Conservation (phyloP, 306 rosid species). For the cucumber (Cucumis sativus) region Cucumber_9930_V3 NC_026656.2:17342501-17343000, state of each 20-base stretch:
- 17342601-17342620: slow-evolving; percentile 22
- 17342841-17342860: neutral
- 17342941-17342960: slow-evolving; percentile 33
- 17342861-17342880: neutral
- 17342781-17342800: neutral
- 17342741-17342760: neutral
- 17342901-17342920: neutral
- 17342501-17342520: slow-evolving; percentile 3
- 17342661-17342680: slow-evolving; percentile 34
- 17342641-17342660: slow-evolving; percentile 26
- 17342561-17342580: slow-evolving; percentile 38
- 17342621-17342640: slow-evolving; percentile 28
- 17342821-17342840: neutral
- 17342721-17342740: neutral
- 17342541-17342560: neutral
- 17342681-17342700: neutral
- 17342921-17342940: slow-evolving; percentile 29
- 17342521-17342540: neutral
- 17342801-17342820: neutral
- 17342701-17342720: neutral
- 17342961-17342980: slow-evolving; percentile 36
- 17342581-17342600: slow-evolving; percentile 20
- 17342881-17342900: neutral
- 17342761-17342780: neutral
- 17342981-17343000: slow-evolving; percentile 49